Evolutionary conservation across 257 asterid species (phyloP).

Genomic region (Knoxia roxburghii): DNA sequence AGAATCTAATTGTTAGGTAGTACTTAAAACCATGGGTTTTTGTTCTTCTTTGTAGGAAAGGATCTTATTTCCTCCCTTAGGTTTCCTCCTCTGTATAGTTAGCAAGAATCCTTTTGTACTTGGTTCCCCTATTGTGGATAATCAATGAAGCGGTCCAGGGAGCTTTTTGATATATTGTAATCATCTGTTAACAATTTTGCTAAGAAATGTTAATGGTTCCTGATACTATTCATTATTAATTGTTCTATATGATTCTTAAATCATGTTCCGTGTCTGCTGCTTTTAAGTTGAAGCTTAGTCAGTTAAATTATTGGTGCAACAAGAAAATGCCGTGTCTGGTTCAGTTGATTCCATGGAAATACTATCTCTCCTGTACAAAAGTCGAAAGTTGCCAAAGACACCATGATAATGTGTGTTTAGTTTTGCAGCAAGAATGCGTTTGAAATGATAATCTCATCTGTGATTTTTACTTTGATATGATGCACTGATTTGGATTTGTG

Average conservation of each 20-base stretch:
- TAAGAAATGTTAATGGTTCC: conserved; percentile 11
- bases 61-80: conserved; percentile 14
- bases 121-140: conserved; percentile 14
- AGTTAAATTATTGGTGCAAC: conserved; percentile 2
- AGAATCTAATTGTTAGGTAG: conserved; percentile 29
- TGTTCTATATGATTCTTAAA: background rate
- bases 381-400: background rate
- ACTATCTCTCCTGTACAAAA: background rate
- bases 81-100: conserved; percentile 18
- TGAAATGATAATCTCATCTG: background rate
- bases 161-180: conserved; percentile 21
- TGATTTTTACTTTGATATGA: conserved; percentile 3
- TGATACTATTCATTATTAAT: background rate
- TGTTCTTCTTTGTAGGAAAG: conserved; percentile 11
- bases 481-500: conserved; percentile 8
- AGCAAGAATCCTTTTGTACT: conserved; percentile 8
- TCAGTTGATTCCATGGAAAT: background rate
- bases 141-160: conserved; percentile 10
- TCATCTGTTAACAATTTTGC: conserved; percentile 16
- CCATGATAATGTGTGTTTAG: background rate
- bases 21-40: conserved; percentile 6
- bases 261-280: background rate
- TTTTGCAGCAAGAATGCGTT: background rate
- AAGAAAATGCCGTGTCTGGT: background rate
- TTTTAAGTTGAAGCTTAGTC: conserved; percentile 3